phyloP scores from a whole-genome alignment of 2,329 filamentous ascomycete species.

The Epichloe festucae region DNA sequence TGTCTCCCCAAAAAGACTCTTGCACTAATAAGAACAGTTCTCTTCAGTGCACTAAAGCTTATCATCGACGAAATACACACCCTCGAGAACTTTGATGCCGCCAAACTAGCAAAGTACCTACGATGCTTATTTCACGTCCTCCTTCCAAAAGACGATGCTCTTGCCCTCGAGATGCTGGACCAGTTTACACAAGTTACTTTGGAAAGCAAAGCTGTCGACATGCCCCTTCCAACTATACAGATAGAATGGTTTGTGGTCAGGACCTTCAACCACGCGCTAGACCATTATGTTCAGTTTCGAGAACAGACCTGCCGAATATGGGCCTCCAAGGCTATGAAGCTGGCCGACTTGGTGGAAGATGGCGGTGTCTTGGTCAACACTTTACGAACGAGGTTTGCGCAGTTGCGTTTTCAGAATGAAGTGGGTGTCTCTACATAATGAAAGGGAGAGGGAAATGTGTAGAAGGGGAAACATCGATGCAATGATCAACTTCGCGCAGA shows the following conservation, averaged over 20 bases:
- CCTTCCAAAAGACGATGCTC: constrained; percentile 39
- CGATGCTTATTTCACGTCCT: constrained; percentile 63
- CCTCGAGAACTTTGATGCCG: constrained; percentile 40
- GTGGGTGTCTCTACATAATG: background rate
- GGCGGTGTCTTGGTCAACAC: constrained; percentile 30
- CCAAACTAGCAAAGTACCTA: constrained; percentile 61
- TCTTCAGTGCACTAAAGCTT: constrained; percentile 44
- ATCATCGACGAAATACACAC: constrained; percentile 58
- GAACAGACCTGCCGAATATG: constrained; percentile 44
- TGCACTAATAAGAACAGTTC: constrained; percentile 21
- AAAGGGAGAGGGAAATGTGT: background rate
- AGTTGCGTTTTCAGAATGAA: constrained; percentile 14
- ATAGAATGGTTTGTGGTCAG: constrained; percentile 63
- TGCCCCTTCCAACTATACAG: constrained; percentile 50
- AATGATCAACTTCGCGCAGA: background rate
- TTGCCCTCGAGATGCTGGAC: constrained; percentile 49
- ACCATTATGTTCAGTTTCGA: constrained; percentile 45
- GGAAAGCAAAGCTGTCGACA: constrained; percentile 29
- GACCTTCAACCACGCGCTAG: constrained; percentile 57
- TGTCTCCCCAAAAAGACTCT: background rate
- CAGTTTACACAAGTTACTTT: constrained; percentile 44
- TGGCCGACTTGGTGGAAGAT: constrained; percentile 48
- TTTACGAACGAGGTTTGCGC: constrained; percentile 31
- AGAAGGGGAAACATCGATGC: background rate
- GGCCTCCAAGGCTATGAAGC: constrained; percentile 47